These are phyloP conservation scores for Pseudocercospora fijiensis DNA, from an alignment of 2,329 filamentous ascomycete genomes.

Conservation along the genomic window DNA sequence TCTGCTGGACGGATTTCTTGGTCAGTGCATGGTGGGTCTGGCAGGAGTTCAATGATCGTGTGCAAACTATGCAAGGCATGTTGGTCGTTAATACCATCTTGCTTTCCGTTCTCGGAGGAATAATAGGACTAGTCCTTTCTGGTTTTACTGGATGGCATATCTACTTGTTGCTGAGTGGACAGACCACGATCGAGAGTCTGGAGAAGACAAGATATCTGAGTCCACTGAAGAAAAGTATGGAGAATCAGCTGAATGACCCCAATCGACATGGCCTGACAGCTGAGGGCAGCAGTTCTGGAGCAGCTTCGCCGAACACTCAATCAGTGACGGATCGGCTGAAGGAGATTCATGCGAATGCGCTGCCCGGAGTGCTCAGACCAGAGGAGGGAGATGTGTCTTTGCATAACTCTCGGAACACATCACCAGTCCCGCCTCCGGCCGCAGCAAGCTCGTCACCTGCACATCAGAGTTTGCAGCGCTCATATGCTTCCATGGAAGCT, in stretches of 20 bases:
- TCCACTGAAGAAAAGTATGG: conserved; percentile 69
- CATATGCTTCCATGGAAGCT: conserved; percentile 59
- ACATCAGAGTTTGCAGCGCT: conserved; percentile 44
- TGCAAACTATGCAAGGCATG: conserved; percentile 71
- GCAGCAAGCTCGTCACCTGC: conserved; percentile 45
- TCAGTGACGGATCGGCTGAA: conserved; percentile 68
- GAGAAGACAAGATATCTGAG: conserved; percentile 94
- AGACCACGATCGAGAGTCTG: conserved; percentile 94
- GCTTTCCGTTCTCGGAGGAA: conserved; percentile 79
- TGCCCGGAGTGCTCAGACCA: conserved; percentile 75
- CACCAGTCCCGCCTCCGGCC: conserved; percentile 23
- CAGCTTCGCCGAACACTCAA: conserved; percentile 21
- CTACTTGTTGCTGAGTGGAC: conserved; percentile 70
- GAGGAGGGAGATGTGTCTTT: conserved; percentile 70
- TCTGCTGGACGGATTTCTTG: conserved; percentile 79
- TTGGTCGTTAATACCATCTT: conserved; percentile 84
- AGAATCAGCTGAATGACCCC: conserved; percentile 54
- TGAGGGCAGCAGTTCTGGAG: conserved; percentile 7
- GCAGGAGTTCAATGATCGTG: conserved; percentile 71
- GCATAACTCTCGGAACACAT: conserved; percentile 34
- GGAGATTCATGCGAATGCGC: conserved; percentile 76
- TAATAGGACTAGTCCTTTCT: conserved; percentile 84
- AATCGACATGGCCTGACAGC: conserved; percentile 48
- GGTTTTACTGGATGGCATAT: conserved; percentile 94
- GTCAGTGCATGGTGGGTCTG: conserved; percentile 80